These are phyloP conservation scores for Diaporthe sp. DNA, from an alignment of 2,329 filamentous ascomycete species.

Conservation along the genomic window DNA sequence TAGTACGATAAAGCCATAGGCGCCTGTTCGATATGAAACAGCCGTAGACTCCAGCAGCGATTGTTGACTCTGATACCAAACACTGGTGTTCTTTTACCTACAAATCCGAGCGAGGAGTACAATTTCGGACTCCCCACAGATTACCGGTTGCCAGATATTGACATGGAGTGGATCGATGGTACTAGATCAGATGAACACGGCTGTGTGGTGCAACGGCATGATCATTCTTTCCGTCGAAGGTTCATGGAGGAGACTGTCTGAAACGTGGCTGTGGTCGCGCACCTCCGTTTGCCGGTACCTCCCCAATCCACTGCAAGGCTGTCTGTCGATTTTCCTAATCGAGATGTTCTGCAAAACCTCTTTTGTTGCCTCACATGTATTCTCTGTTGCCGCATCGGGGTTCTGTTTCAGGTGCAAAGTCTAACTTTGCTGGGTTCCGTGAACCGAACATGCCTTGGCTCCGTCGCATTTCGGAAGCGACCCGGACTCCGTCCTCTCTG, in stretches of 20 bases:
- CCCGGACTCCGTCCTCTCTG: background rate
- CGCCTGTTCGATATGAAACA: background rate
- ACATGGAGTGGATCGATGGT: background rate
- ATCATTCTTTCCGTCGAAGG: background rate
- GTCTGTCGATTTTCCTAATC: background rate
- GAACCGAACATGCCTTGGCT: conserved; percentile 1
- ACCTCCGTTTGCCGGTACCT: background rate
- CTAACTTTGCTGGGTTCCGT: conserved; percentile 1
- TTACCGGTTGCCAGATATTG: conserved; percentile 12
- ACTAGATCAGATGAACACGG: conserved; percentile 27
- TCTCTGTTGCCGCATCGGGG: background rate
- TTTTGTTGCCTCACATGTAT: background rate
- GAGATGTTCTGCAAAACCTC: background rate
- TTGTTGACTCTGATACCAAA: background rate
- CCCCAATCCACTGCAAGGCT: background rate
- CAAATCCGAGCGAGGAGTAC: background rate
- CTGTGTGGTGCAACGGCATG: background rate
- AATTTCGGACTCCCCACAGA: conserved; percentile 19
- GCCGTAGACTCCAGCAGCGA: background rate
- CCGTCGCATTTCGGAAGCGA: background rate
- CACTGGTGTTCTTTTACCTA: background rate
- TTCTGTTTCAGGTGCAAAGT: background rate
- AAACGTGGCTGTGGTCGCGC: conserved; percentile 10
- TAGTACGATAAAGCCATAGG: background rate
- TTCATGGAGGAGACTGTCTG: conserved; percentile 2